These are phyloP conservation scores for Gracilaria caudata DNA, from an alignment of 23 red algal genomes.

Conservation along the genomic window DNA sequence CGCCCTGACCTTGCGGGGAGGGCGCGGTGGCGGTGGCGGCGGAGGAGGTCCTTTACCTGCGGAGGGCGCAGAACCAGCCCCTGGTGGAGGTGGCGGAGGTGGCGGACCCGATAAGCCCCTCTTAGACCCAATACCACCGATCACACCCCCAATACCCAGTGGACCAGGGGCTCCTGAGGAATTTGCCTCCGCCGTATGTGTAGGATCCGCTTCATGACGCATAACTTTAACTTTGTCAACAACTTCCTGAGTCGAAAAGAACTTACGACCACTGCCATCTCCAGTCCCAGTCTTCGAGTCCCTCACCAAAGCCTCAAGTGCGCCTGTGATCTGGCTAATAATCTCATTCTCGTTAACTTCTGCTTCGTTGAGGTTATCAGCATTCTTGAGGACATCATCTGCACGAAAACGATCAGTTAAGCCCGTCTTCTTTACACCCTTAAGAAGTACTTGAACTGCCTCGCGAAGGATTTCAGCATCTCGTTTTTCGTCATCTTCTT, in stretches of 20 bases:
- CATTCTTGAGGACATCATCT: conserved; percentile 48
- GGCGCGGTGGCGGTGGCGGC: conserved; percentile 65
- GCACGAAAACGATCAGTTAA: conserved; percentile 47
- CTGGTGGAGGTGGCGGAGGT: conserved; percentile 28
- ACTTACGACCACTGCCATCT: conserved; percentile 46
- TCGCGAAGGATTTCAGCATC: conserved; percentile 48
- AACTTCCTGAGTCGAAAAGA: conserved; percentile 54
- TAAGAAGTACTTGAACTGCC: conserved; percentile 59
- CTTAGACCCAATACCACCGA: not conserved
- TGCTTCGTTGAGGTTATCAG: not conserved
- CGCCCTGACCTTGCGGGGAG: conserved; percentile 2
- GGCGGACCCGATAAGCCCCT: conserved; percentile 22
- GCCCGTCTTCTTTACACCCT: conserved; percentile 55
- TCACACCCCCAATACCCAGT: not conserved
- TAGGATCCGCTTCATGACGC: conserved; percentile 54
- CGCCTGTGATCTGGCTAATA: conserved; percentile 57
- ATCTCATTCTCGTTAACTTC: conserved; percentile 32
- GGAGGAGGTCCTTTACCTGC: conserved; percentile 25
- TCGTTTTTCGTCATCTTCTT: conserved; percentile 24
- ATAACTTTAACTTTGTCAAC: conserved; percentile 75
- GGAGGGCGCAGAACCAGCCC: not conserved
- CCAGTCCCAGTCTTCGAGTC: conserved; percentile 33
- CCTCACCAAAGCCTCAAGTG: conserved; percentile 37
- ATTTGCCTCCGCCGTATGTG: not conserved
- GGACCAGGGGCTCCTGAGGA: conserved; percentile 5